Conservation (phyloP, 2,329 filamentous ascomycete genomes). For the Mycosphaerelloides madeirae region DNA sequence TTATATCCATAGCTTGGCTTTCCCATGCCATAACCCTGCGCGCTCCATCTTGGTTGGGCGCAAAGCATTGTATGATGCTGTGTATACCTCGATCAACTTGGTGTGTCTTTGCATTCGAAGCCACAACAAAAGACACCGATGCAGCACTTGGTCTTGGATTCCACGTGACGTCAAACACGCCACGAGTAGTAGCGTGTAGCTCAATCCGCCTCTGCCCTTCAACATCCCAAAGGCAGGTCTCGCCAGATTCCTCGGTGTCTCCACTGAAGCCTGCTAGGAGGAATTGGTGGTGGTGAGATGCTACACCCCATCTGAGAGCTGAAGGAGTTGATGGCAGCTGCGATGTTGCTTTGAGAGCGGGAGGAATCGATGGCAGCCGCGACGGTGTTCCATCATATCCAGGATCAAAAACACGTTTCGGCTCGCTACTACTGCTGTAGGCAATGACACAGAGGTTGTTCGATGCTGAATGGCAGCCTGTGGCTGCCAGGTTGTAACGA, state of each 20-base stretch:
- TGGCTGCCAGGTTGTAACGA: constrained; percentile 18
- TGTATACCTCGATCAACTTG: constrained; percentile 38
- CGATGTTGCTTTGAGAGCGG: constrained; percentile 41
- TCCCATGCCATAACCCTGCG: constrained; percentile 44
- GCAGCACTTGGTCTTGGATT: constrained; percentile 41
- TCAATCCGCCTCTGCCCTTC: constrained; percentile 36
- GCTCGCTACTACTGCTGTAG: too few species aligned
- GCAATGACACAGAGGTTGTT: constrained; percentile 17
- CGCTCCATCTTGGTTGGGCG: constrained; percentile 35
- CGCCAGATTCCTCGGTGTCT: constrained; percentile 33
- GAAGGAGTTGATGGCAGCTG: constrained; percentile 37
- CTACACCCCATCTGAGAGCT: constrained; percentile 46
- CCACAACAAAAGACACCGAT: constrained; percentile 49
- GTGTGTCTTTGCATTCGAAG: constrained; percentile 40
- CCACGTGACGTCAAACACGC: constrained; percentile 57
- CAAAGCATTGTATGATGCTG: constrained; percentile 52
- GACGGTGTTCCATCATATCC: too few species aligned
- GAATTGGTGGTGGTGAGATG: constrained; percentile 35
- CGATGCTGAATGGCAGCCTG: constrained; percentile 14
- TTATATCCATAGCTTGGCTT: constrained; percentile 58
- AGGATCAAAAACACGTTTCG: too few species aligned
- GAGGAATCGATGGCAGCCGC: constrained; percentile 35
- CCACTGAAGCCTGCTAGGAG: constrained; percentile 53
- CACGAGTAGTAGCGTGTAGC: constrained; percentile 47
- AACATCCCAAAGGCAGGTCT: constrained; percentile 52